Conservation (phyloP, 2,329 filamentous ascomycete species). For the Neofusicoccum laricinum region DNA sequence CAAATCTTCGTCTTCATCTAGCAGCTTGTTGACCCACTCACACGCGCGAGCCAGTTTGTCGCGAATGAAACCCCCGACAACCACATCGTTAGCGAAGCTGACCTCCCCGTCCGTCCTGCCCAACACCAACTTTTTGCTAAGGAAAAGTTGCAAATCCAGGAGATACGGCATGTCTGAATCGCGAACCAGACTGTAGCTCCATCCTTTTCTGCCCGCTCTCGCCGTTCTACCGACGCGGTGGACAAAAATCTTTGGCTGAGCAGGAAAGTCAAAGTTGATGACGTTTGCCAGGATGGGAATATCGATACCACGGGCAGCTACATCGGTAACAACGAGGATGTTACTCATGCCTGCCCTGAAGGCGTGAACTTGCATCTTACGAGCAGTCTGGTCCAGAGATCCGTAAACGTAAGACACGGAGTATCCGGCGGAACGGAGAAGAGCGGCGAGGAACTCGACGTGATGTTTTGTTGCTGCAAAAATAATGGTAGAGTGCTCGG, state of each 20-base stretch:
- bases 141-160: conserved; percentile 88
- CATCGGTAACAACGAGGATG: conserved; percentile 92
- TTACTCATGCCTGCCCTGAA: conserved; percentile 83
- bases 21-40: conserved; percentile 79
- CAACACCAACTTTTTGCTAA: conserved; percentile 77
- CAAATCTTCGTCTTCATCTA: conserved; percentile 75
- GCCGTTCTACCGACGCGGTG: conserved; percentile 95
- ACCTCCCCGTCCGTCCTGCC: conserved; percentile 63
- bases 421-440: conserved; percentile 81
- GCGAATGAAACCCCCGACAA: conserved; percentile 73
- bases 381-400: conserved; percentile 87
- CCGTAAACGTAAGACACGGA: conserved; percentile 93
- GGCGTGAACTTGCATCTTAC: conserved; percentile 86
- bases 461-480: conserved; percentile 96
- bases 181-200: conserved; percentile 90
- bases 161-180: conserved; percentile 89
- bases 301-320: conserved; percentile 95
- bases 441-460: conserved; percentile 82
- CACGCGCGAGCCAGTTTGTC: conserved; percentile 70
- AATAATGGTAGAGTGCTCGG: conserved; percentile 87
- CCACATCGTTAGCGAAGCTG: conserved; percentile 78
- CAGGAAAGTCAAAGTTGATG: conserved; percentile 97
- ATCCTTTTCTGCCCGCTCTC: conserved; percentile 85
- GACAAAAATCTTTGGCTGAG: conserved; percentile 94
- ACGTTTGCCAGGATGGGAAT: conserved; percentile 95